Percentiles rank a stretch among this genome's conserved stretches.
phyloP scores from a whole-genome alignment of 805 yeast species.

The Candida mattraensis region DNA sequence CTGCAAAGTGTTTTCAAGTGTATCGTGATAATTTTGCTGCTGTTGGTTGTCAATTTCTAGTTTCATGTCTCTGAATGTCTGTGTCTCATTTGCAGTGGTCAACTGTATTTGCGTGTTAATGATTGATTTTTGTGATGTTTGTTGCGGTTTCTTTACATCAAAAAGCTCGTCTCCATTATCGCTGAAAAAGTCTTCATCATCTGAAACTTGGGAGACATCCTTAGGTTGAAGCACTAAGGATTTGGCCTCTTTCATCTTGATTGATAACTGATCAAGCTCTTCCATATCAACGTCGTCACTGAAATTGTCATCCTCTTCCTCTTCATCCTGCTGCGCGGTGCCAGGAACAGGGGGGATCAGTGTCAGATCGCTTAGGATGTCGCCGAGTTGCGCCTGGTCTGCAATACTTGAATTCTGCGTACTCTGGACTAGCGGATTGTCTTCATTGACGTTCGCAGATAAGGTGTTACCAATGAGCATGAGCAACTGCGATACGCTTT shows the following conservation, averaged over 20 bases:
- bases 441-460: constrained; percentile 4
- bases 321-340: constrained; percentile 1
- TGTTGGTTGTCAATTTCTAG: constrained; percentile 15
- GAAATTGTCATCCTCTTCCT: constrained; percentile 22
- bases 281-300: constrained; percentile 34
- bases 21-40: constrained; percentile 12
- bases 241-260: constrained; percentile 8
- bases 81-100: too few relatives aligned
- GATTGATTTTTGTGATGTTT: not conserved
- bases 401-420: not conserved
- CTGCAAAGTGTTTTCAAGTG: constrained; percentile 33
- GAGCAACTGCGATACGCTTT: constrained; percentile 28
- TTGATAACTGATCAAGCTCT: constrained; percentile 26
- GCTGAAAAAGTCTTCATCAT: constrained; percentile 24
- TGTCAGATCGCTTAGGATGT: too few relatives aligned
- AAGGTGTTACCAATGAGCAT: constrained; percentile 25
- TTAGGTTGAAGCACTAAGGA: constrained; percentile 3
- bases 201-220: constrained; percentile 7
- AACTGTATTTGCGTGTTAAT: not conserved
- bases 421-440: not conserved
- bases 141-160: constrained; percentile 7
- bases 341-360: too few relatives aligned
- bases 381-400: not conserved
- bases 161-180: constrained; percentile 31
- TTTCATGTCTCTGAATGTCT: constrained; percentile 24